These are phyloP conservation scores for Aspergillus neoniger DNA, from an alignment of 2,329 filamentous ascomycete genomes.

Conservation along the genomic window DNA sequence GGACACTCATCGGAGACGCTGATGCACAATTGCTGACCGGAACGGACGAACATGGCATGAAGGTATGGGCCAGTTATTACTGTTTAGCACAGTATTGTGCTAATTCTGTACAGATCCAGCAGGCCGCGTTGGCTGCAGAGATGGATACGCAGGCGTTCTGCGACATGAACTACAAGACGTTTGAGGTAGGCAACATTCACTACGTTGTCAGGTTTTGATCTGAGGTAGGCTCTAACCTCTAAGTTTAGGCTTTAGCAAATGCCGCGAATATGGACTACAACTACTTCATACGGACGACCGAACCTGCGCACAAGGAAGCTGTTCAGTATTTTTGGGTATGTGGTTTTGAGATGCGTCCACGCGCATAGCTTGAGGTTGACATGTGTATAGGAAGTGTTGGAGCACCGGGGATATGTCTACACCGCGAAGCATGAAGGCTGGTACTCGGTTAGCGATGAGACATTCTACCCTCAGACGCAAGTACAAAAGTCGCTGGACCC, in stretches of 20 bases:
- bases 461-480: constrained; percentile 80
- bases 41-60: constrained; percentile 97
- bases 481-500: constrained; percentile 76
- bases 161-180: constrained; percentile 78
- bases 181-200: constrained; percentile 54
- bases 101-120: constrained; percentile 64
- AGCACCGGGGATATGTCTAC: constrained; percentile 77
- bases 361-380: not conserved
- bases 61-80: constrained; percentile 52
- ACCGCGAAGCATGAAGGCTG: constrained; percentile 85
- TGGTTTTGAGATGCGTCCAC: not conserved
- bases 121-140: constrained; percentile 71
- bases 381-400: constrained; percentile 60
- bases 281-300: constrained; percentile 90
- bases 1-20: constrained; percentile 68
- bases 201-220: not conserved
- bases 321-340: constrained; percentile 84
- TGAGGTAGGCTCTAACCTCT: not conserved
- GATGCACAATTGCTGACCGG: constrained; percentile 79
- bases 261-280: constrained; percentile 73
- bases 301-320: constrained; percentile 75
- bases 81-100: not conserved
- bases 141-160: constrained; percentile 82
- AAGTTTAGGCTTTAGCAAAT: constrained; percentile 61
- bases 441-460: constrained; percentile 97